Conservation (phyloP, 2,329 filamentous ascomycete species). For the Zymoseptoria crescenta region DNA sequence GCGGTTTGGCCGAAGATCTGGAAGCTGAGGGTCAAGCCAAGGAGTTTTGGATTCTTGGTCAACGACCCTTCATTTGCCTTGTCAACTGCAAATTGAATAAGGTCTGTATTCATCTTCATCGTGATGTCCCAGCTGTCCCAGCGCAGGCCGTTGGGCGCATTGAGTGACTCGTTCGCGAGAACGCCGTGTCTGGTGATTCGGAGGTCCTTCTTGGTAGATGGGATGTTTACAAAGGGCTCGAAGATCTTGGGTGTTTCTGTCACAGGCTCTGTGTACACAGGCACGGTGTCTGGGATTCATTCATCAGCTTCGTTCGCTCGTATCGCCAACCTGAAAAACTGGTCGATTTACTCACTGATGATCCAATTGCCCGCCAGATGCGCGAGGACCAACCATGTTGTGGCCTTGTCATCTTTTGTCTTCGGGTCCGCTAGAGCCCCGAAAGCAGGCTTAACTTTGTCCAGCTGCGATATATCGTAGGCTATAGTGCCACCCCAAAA, state of each 20-base stretch:
- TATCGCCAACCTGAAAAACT: not conserved
- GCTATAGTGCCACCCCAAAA: not conserved
- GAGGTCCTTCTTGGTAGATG: slow-evolving; percentile 1
- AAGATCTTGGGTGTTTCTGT: slow-evolving; percentile 3
- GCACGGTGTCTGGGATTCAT: not conserved
- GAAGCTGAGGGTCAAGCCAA: not conserved
- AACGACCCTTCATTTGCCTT: not conserved
- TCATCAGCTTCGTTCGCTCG: not conserved
- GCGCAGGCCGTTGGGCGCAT: not conserved
- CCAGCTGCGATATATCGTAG: not conserved
- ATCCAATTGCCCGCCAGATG: not conserved
- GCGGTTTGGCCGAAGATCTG: not conserved
- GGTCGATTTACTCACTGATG: not conserved
- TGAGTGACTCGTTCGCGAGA: not conserved
- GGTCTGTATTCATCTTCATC: slow-evolving; percentile 5
- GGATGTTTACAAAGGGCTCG: slow-evolving; percentile 2
- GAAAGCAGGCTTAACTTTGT: not conserved
- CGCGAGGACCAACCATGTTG: not conserved
- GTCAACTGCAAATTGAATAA: not conserved
- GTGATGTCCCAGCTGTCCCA: slow-evolving; percentile 2
- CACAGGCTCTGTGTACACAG: slow-evolving; percentile 3
- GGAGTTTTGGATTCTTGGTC: not conserved
- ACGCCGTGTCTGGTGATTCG: not conserved
- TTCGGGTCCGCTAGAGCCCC: not conserved
- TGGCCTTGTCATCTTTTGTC: not conserved